Evolutionary conservation across 2,329 filamentous ascomycete species (phyloP), one percentile per base, ranked within the genome.

Genomic region (Botrytis medusae): DNA sequence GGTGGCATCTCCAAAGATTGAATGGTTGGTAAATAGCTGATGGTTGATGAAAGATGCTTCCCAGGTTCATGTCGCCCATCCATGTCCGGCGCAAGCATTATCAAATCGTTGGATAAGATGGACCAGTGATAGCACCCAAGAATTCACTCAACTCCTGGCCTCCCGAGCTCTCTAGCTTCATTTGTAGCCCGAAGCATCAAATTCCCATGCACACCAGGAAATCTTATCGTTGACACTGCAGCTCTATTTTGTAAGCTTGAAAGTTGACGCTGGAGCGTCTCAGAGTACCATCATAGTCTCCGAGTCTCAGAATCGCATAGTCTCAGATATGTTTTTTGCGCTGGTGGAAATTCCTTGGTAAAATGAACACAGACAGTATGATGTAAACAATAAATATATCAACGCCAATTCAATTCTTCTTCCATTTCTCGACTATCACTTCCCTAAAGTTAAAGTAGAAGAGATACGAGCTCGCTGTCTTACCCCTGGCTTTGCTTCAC

Each of bases 251-350:
- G 25, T 16, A n/a, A 29, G 34, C 48, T 57, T 42, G 29, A n/a
- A 42, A n/a, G 25, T 68, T 68, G n/a, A 42, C 65, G 65, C 48
- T 22, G 65, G 20, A 57, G 48, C 42, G 65, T 68, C 48, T 68
- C 65, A 32, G 65, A 40, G n/a, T 8, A 16, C 25, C 48, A 51
- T 51, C 48, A 14, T 18, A 54, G 51, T 29, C 51, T 54, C 51
- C 4, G 25, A 29, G 25, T 54, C 48, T 54, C 25, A n/a, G 12
- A 54, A 54, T 54, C 48, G n/a, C 25, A 51, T 5, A 54, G 48
- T 54, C 51, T 54, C 51, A 2, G 12, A 54, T 16, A 3, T 8
- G 34, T 51, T 16, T 20, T n/a, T 61, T 40, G 34, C 34, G 60
- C 60, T n/a, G n/a, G 37, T 62, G 12, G 3, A 25, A 48, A 65